Conservation (phyloP, 2,329 filamentous ascomycete genomes). For the Dactylellina drechsleri region DNA sequence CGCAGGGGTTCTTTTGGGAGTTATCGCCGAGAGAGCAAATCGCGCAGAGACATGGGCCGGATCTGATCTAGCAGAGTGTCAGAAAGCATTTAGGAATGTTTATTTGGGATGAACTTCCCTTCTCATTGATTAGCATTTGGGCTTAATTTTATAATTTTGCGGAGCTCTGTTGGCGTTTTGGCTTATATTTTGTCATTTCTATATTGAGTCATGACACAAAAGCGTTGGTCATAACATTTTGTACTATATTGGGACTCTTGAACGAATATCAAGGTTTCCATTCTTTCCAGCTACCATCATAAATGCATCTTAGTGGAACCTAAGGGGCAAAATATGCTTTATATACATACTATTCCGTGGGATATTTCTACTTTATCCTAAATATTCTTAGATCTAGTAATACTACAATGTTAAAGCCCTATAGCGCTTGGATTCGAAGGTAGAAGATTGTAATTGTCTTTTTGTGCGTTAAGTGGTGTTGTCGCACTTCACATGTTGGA, state of each 20-base stretch:
- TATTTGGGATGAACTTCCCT: constrained; percentile 33
- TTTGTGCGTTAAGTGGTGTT: too few species aligned
- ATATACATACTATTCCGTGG: too few species aligned
- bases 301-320: too few species aligned
- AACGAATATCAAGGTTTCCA: not conserved
- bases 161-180: not conserved
- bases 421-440: too few species aligned
- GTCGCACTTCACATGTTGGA: too few species aligned
- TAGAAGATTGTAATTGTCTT: too few species aligned
- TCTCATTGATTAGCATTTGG: not conserved
- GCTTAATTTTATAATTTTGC: not conserved
- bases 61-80: constrained; percentile 47
- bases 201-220: not conserved
- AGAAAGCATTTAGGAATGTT: constrained; percentile 43
- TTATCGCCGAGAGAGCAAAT: constrained; percentile 45
- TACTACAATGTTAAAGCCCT: too few species aligned
- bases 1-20: constrained; percentile 29
- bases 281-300: not conserved
- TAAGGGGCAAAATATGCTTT: too few species aligned
- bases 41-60: constrained; percentile 51
- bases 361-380: too few species aligned
- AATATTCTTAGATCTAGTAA: too few species aligned
- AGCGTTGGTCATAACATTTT: not conserved
- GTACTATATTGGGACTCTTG: constrained; percentile 1
- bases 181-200: not conserved